Evolutionary conservation across 1,284 basidiomycete genomes (phyloP).

Genomic region (Fomitopsis pinicola): DNA sequence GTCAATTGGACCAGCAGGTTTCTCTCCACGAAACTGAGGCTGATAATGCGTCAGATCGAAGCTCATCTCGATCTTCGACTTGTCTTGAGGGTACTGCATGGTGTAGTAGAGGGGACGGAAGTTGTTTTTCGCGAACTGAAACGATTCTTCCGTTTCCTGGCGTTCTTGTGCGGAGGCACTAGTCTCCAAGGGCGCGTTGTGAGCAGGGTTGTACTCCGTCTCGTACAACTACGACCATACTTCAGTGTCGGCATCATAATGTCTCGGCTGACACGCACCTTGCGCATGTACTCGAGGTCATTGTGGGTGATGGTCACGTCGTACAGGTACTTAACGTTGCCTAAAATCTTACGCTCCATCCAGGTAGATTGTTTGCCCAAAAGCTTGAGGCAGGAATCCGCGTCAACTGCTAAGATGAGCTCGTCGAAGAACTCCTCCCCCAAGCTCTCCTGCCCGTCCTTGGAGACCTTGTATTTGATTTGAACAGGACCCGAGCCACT

Average conservation of each 20-base stretch:
- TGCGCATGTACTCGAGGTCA: slow-evolving; percentile 52
- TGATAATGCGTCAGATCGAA: slow-evolving; percentile 58
- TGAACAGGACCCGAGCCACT: slow-evolving; percentile 17
- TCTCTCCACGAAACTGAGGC: slow-evolving; percentile 37
- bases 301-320: slow-evolving; percentile 59
- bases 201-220: slow-evolving; percentile 35
- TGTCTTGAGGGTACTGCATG: slow-evolving; percentile 50
- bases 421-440: slow-evolving; percentile 58
- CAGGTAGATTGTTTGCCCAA: slow-evolving; percentile 51
- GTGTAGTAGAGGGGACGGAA: slow-evolving; percentile 57
- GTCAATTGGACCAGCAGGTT: slow-evolving; percentile 22
- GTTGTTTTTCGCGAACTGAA: slow-evolving; percentile 40
- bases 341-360: slow-evolving; percentile 55
- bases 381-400: slow-evolving; percentile 53
- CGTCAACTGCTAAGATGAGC: slow-evolving; percentile 55
- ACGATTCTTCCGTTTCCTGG: slow-evolving; percentile 35
- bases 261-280: slow-evolving; percentile 25
- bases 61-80: slow-evolving; percentile 59
- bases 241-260: neutral
- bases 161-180: slow-evolving; percentile 29
- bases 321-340: slow-evolving; percentile 52
- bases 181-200: slow-evolving; percentile 33
- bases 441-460: slow-evolving; percentile 17
- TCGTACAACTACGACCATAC: slow-evolving; percentile 38
- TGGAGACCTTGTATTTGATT: slow-evolving; percentile 21